phyloP scores from a whole-genome alignment of 2,329 filamentous ascomycete genomes.

The Emmonsiellopsis sp. region DNA sequence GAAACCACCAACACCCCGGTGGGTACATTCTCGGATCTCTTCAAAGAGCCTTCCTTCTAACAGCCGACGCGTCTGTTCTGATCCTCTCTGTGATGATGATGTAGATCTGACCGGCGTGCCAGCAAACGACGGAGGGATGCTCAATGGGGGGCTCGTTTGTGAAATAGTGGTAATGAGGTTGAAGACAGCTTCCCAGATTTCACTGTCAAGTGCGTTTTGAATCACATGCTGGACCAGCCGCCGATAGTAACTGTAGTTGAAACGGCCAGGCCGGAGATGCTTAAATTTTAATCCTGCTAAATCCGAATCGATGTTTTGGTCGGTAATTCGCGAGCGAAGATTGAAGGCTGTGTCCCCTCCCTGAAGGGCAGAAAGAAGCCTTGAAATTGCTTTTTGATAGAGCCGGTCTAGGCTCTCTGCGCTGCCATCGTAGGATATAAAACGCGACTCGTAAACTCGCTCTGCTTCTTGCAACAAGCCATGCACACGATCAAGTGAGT shows the following conservation, averaged over 20 bases:
- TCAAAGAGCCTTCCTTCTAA: constrained; percentile 13
- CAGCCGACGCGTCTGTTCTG: constrained; percentile 12
- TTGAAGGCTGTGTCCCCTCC: constrained; percentile 2
- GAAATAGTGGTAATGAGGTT: constrained; percentile 5
- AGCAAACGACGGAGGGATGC: constrained; percentile 3
- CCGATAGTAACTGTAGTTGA: constrained; percentile 5
- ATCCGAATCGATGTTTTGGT: not conserved
- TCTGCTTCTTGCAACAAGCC: not conserved
- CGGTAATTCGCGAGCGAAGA: not conserved
- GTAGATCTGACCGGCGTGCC: constrained; percentile 7
- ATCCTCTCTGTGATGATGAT: constrained; percentile 10
- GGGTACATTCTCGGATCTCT: constrained; percentile 12
- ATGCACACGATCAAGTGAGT: not conserved
- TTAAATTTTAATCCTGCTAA: not conserved
- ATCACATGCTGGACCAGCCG: constrained; percentile 4
- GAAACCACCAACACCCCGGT: constrained; percentile 10
- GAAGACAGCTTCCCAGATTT: constrained; percentile 7
- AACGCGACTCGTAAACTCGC: not conserved
- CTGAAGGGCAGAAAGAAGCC: not conserved
- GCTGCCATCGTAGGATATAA: not conserved
- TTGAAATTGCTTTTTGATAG: constrained; percentile 3
- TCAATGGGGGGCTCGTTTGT: not conserved
- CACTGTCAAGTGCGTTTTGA: constrained; percentile 4
- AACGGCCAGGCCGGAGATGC: not conserved
- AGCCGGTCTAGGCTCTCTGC: not conserved